Evolutionary conservation across 116 monocot genomes (phyloP).

Genomic region (Zostera marina): DNA sequence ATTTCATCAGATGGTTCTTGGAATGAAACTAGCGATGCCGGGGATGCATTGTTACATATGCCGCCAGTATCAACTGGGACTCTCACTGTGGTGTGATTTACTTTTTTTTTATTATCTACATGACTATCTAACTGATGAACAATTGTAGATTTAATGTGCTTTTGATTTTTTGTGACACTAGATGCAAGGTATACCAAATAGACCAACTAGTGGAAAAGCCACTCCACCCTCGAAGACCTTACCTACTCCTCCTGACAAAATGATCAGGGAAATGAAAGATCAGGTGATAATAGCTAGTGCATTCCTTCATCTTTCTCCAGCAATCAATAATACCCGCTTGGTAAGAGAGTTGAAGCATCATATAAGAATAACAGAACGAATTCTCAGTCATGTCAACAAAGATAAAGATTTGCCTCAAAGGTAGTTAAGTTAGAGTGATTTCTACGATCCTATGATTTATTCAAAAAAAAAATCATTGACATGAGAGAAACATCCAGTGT

Average conservation of each 20-base stretch:
- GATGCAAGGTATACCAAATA: background rate
- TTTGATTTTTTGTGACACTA: background rate
- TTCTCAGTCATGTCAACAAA: conserved; percentile 36
- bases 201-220: background rate
- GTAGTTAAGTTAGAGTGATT: conserved; percentile 11
- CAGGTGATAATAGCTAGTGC: conserved; percentile 67
- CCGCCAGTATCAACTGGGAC: background rate
- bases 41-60: background rate
- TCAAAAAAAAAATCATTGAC: background rate
- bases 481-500: conserved; percentile 29
- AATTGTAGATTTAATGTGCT: background rate
- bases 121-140: background rate
- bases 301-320: conserved; percentile 51
- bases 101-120: background rate
- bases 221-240: background rate
- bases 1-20: background rate
- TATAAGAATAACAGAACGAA: conserved; percentile 55
- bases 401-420: conserved; percentile 38
- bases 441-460: background rate
- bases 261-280: conserved; percentile 61
- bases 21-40: background rate
- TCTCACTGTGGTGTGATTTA: background rate
- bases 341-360: conserved; percentile 63
- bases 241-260: conserved; percentile 20
- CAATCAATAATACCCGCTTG: conserved; percentile 51